Conservation (phyloP, 441 rosid species). For the Kokia cookei region DNA sequence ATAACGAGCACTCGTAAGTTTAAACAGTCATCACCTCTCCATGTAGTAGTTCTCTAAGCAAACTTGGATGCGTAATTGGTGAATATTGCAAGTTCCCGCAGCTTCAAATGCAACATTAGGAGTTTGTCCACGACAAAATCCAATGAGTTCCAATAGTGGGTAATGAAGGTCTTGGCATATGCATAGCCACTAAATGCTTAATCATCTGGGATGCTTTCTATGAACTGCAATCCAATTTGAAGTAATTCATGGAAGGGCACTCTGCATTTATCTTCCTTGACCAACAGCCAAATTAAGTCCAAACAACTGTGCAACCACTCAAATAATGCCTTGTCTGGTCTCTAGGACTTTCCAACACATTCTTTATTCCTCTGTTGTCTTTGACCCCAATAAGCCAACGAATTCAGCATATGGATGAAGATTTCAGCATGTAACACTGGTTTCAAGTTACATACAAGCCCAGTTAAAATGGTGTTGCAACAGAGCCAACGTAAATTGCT, state of each 20-base stretch:
- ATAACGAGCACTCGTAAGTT: too few species aligned
- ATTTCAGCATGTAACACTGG: slow-evolving; percentile 79
- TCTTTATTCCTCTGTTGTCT: slow-evolving; percentile 61
- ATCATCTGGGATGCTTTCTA: slow-evolving; percentile 90
- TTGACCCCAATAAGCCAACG: slow-evolving; percentile 95
- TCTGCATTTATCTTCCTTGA: slow-evolving; percentile 75
- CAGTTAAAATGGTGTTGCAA: slow-evolving; percentile 80
- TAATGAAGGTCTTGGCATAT: slow-evolving; percentile 97
- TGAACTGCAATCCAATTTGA: slow-evolving; percentile 88
- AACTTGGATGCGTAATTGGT: slow-evolving; percentile 94
- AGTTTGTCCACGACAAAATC: slow-evolving; percentile 52
- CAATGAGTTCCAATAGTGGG: slow-evolving; percentile 96
- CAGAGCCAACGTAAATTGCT: slow-evolving; percentile 80
- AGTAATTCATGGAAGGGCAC: slow-evolving; percentile 91
- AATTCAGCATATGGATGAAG: slow-evolving; percentile 76
- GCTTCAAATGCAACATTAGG: slow-evolving; percentile 70
- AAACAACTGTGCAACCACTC: slow-evolving; percentile 91
- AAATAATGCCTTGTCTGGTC: slow-evolving; percentile 62
- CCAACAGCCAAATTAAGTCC: slow-evolving; percentile 92
- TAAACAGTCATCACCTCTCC: slow-evolving; percentile 70
- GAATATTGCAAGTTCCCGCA: slow-evolving; percentile 63
- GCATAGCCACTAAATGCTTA: slow-evolving; percentile 96
- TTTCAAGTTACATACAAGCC: slow-evolving; percentile 66
- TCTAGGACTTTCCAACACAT: slow-evolving; percentile 54
- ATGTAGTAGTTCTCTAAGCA: slow-evolving; percentile 91